Percentiles rank a stretch among this genome's conserved stretches.
phyloP scores from a whole-genome alignment of 495 filamentous ascomycete genomes.

The Amphirosellinia nigrospora region DNA sequence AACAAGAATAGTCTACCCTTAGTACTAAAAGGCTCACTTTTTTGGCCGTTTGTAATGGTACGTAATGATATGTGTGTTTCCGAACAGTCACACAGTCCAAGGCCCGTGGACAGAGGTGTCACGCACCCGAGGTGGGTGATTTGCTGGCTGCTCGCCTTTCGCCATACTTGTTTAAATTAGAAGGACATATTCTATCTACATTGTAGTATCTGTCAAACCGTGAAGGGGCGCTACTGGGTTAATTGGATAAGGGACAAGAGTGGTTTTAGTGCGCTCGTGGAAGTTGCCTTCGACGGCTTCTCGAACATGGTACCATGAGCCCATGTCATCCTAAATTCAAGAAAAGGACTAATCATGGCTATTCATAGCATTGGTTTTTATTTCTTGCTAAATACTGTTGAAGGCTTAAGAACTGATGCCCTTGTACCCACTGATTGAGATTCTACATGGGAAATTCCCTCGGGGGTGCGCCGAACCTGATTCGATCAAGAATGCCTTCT shows the following conservation, averaged over 20 bases:
- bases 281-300: not conserved
- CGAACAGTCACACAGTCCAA: not conserved
- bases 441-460: slow-evolving; percentile 36
- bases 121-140: not conserved
- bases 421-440: slow-evolving; percentile 33
- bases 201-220: not conserved
- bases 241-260: not conserved
- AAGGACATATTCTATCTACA: not conserved
- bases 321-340: not conserved
- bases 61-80: not conserved
- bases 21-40: too few species aligned
- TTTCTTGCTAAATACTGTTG: not conserved
- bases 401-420: not conserved
- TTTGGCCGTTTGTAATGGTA: not conserved
- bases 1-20: too few species aligned
- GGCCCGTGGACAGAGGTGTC: not conserved
- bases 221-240: not conserved
- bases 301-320: not conserved
- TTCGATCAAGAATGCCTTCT: slow-evolving; percentile 39
- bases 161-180: not conserved
- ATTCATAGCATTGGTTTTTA: not conserved
- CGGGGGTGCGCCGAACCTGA: slow-evolving; percentile 35
- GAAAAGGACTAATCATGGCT: not conserved
- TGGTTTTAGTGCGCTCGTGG: not conserved
- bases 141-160: not conserved